phyloP scores from a whole-genome alignment of 2,329 filamentous ascomycete species.

The Arthrobotrys musiformis region DNA sequence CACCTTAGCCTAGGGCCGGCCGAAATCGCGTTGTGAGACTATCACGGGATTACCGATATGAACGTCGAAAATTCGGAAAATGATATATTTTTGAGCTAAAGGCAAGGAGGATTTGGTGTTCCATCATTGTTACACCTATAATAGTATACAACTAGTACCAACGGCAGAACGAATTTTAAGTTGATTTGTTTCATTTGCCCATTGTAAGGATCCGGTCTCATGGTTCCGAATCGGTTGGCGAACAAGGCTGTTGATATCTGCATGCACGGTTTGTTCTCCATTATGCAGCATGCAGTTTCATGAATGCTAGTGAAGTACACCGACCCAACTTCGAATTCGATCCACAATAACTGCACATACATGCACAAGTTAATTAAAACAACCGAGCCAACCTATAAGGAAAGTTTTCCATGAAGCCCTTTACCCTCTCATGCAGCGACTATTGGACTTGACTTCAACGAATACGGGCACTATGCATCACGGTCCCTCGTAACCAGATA shows the following conservation, averaged over 20 bases:
- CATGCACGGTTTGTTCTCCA: not conserved
- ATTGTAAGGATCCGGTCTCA: not conserved
- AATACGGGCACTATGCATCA: no score
- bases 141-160: no score
- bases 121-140: no score
- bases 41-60: not conserved
- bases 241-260: not conserved
- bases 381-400: not conserved
- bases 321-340: no score
- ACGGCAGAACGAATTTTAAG: no score
- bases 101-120: not conserved
- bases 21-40: not conserved
- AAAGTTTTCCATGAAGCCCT: not conserved
- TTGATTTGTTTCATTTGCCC: not conserved
- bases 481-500: not conserved
- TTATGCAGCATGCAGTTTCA: not conserved
- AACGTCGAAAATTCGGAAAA: constrained; percentile 6
- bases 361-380: not conserved
- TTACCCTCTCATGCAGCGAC: not conserved
- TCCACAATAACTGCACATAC: no score
- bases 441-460: no score
- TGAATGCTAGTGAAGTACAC: no score
- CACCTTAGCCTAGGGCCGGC: not conserved
- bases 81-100: not conserved
- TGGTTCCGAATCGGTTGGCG: not conserved